These are phyloP conservation scores for Auriscalpium microsporum DNA, from an alignment of 768 basidiomycete genomes.

Conservation along the genomic window DNA sequence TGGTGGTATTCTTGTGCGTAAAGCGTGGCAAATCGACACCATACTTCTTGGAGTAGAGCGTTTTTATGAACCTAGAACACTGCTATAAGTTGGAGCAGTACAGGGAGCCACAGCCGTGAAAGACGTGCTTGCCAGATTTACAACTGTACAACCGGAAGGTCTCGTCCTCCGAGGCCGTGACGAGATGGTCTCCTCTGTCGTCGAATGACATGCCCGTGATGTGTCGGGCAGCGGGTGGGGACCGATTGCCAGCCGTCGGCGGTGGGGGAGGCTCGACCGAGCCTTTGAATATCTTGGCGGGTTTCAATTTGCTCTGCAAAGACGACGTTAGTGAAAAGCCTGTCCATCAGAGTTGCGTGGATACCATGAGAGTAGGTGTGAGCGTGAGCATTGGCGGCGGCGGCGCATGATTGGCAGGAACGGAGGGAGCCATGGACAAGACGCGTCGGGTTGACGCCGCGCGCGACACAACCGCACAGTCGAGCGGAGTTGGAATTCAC, in stretches of 20 bases:
- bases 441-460: not conserved
- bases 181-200: constrained; percentile 75
- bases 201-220: constrained; percentile 90
- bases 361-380: constrained; percentile 26
- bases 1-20: constrained; percentile 81
- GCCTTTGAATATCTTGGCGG: constrained; percentile 80
- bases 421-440: constrained; percentile 8
- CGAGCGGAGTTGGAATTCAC: constrained; percentile 50
- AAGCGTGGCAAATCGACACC: constrained; percentile 92
- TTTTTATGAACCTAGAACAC: constrained; percentile 57
- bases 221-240: constrained; percentile 37
- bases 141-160: constrained; percentile 83
- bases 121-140: constrained; percentile 87
- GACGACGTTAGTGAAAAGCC: not conserved
- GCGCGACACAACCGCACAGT: not conserved
- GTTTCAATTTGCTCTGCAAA: constrained; percentile 64
- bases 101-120: constrained; percentile 11
- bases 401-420: constrained; percentile 1
- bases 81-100: constrained; percentile 21
- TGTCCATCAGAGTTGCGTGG: not conserved
- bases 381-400: constrained; percentile 16
- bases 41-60: constrained; percentile 89
- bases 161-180: constrained; percentile 91
- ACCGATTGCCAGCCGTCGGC: constrained; percentile 33
- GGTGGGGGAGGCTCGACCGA: constrained; percentile 58